Conservation (phyloP, 768 basidiomycete species). For the Boletus bicolor region DNA sequence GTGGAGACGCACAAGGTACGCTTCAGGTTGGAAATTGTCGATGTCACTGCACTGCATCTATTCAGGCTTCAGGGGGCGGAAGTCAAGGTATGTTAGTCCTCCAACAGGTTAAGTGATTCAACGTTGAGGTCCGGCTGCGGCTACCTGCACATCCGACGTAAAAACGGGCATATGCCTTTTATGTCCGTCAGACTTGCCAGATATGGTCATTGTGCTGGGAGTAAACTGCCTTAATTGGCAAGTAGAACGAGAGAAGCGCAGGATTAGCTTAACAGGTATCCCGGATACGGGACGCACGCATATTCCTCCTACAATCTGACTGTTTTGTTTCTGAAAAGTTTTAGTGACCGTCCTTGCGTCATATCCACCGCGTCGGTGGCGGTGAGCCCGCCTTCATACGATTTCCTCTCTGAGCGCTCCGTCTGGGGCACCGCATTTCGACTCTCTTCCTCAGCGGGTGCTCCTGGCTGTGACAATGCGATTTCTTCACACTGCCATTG, state of each 20-base stretch:
- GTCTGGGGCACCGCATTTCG: slow-evolving; percentile 28
- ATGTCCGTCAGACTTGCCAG: neutral
- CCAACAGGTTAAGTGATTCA: slow-evolving; percentile 1
- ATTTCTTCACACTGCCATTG: slow-evolving; percentile 33
- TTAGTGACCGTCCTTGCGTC: slow-evolving; percentile 21
- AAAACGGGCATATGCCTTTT: neutral
- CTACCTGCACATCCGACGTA: slow-evolving; percentile 17
- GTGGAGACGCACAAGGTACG: slow-evolving; percentile 17
- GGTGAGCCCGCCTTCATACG: slow-evolving; percentile 24
- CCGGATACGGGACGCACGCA: slow-evolving; percentile 23
- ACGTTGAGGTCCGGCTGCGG: slow-evolving; percentile 18
- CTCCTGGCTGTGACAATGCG: slow-evolving; percentile 32
- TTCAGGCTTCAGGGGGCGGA: slow-evolving; percentile 5
- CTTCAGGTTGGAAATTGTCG: slow-evolving; percentile 1
- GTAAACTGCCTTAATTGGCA: slow-evolving; percentile 5
- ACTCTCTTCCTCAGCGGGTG: slow-evolving; percentile 24
- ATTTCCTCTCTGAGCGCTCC: slow-evolving; percentile 30
- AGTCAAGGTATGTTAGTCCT: slow-evolving; percentile 5
- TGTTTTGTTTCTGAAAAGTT: slow-evolving; percentile 7
- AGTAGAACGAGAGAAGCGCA: slow-evolving; percentile 15
- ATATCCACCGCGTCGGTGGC: slow-evolving; percentile 29
- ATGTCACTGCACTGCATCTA: slow-evolving; percentile 24
- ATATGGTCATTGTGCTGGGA: neutral
- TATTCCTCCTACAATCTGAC: slow-evolving; percentile 6
- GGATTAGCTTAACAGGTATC: slow-evolving; percentile 17